These are phyloP conservation scores for Rheum nobile DNA, from an alignment of 148 eudicot genomes.

Conservation along the genomic window DNA sequence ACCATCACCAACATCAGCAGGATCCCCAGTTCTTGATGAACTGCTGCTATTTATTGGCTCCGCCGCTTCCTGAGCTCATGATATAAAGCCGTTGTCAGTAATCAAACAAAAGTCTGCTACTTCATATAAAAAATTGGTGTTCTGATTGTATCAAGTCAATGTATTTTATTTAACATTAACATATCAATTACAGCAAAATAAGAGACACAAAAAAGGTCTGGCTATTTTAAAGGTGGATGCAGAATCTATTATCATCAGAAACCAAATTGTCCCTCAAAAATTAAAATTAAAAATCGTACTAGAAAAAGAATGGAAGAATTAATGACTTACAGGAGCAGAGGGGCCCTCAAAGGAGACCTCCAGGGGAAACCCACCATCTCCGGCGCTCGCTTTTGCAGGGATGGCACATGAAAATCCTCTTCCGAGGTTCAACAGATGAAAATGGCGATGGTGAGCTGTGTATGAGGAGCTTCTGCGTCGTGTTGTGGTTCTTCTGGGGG, in stretches of 20 bases:
- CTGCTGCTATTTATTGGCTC: slow-evolving; percentile 19
- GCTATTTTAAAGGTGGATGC: neutral
- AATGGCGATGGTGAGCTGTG: neutral
- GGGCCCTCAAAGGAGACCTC: slow-evolving; percentile 5
- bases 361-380: neutral
- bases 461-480: neutral
- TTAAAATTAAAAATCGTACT: neutral
- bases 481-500: neutral
- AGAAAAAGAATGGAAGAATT: neutral
- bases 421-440: neutral
- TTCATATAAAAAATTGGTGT: neutral
- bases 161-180: neutral
- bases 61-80: slow-evolving; percentile 32
- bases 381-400: neutral
- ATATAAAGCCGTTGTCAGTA: neutral
- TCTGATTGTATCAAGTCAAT: neutral
- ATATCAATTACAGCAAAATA: neutral
- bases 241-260: neutral
- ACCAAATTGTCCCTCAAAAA: neutral
- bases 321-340: slow-evolving; percentile 1
- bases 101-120: neutral
- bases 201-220: neutral
- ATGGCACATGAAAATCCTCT: neutral
- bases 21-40: slow-evolving; percentile 17
- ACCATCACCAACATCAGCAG: slow-evolving; percentile 25